These are phyloP conservation scores for Schizochytrium sp. DNA, from an alignment of 108 stramenopile species.

Conservation along the genomic window DNA sequence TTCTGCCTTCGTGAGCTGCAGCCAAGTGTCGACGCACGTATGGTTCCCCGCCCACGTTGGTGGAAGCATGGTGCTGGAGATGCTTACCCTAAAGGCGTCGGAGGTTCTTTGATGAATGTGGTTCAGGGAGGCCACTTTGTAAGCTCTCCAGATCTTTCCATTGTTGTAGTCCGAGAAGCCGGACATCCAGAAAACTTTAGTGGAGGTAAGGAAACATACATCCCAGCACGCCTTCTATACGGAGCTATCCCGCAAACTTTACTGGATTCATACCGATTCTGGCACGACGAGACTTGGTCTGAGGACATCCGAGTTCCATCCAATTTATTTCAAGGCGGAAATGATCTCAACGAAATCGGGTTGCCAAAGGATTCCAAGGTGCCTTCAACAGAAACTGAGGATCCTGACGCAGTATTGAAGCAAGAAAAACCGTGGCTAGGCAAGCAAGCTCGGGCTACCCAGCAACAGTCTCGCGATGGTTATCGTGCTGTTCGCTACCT, in stretches of 20 bases:
- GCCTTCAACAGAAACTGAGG: neutral
- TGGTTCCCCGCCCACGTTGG: slow-evolving; percentile 32
- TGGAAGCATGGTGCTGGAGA: slow-evolving; percentile 62
- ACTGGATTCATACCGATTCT: slow-evolving; percentile 53
- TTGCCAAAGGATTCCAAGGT: no score
- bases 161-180: slow-evolving; percentile 60
- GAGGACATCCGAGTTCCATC: slow-evolving; percentile 17
- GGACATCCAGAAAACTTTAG: slow-evolving; percentile 60
- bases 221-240: slow-evolving; percentile 63
- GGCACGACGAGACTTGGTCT: slow-evolving; percentile 63
- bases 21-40: slow-evolving; percentile 11
- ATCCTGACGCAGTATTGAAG: neutral
- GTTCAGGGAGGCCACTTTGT: neutral
- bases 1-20: slow-evolving; percentile 65
- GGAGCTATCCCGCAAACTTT: slow-evolving; percentile 62
- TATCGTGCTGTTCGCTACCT: slow-evolving; percentile 22
- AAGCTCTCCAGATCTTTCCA: neutral
- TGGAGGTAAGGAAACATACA: slow-evolving; percentile 63
- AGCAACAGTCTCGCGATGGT: neutral
- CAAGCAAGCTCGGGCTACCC: neutral
- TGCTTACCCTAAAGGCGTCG: slow-evolving; percentile 57
- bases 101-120: slow-evolving; percentile 37
- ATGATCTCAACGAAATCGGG: no score
- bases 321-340: neutral
- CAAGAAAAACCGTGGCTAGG: slow-evolving; percentile 1